Evolutionary conservation across 202 grass and related monocot species (phyloP), one percentile per base, ranked within the genome.

Genomic region (Musa balbisiana): DNA sequence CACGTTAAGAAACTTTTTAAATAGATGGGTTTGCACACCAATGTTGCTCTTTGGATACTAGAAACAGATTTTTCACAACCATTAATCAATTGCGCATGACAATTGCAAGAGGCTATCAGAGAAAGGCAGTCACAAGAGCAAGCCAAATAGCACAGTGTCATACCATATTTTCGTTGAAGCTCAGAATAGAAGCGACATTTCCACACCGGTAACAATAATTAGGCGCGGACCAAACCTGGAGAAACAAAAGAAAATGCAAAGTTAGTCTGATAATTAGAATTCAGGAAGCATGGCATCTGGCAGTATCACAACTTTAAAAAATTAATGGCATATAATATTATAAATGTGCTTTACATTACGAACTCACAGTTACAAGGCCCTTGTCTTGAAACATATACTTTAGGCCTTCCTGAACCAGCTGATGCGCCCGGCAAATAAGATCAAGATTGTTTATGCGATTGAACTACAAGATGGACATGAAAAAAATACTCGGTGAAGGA

Each of bases 131-230:
- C 63, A 11, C 2, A 13, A 20, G 26, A 26, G 26, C 63, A 65
- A 26, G 23, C 0, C 10, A 27, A 50, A 50, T 6, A 9, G 15
- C 49, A 23, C 10, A 2, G n/a, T 63, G 64, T 51, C 83, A 75
- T 92, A 93, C 93, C 94, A 98, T 98, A 68, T 86, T 91, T 50
- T 98, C 94, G 55, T 87, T 89, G 77, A 98, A 98, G 91, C 91
- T 98, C 70, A 98, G 78, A 79, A 98, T 98, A 54, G 94, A 98
- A 78, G 94, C 94, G 21, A 97, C 94, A 85, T 93, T 97, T 70
- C 94, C 94, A 80, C 94, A 97, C 81, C 94, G 91, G 83, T 97
- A 97, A 67, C 93, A 97, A 82, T 97, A 97, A 93, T 97, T 97
- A 75, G 93, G 93, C 1, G 93, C 93, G 67, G 94, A 98, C 90